Evolutionary conservation across 2,329 filamentous ascomycete species (phyloP).

Genomic region (Metarhizium rileyi): DNA sequence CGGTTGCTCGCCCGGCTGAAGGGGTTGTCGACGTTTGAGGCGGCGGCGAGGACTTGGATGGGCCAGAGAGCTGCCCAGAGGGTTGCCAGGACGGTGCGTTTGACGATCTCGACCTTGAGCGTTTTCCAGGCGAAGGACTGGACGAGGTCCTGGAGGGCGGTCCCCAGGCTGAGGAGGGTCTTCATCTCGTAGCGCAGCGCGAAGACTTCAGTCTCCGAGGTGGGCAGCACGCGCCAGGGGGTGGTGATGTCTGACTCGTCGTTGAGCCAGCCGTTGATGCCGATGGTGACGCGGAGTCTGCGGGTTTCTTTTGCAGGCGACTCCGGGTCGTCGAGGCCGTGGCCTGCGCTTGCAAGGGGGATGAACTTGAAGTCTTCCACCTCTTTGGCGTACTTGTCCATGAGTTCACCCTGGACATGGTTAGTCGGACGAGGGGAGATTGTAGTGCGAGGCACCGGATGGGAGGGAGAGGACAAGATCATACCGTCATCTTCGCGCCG

Average conservation of each 20-base stretch:
- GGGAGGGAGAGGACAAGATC: conserved; percentile 8
- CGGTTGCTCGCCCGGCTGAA: conserved; percentile 68
- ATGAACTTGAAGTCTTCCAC: conserved; percentile 77
- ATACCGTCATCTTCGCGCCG: conserved; percentile 60
- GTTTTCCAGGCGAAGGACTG: conserved; percentile 65
- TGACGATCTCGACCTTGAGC: conserved; percentile 65
- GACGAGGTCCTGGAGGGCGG: conserved; percentile 61
- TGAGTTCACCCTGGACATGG: conserved; percentile 56
- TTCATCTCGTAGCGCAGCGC: conserved; percentile 77
- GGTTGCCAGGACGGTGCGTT: conserved; percentile 58
- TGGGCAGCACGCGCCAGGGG: conserved; percentile 68
- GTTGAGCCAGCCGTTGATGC: conserved; percentile 78
- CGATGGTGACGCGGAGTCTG: conserved; percentile 70
- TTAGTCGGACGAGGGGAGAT: not conserved
- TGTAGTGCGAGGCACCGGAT: too few species aligned
- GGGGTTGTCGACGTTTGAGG: conserved; percentile 67
- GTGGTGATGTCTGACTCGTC: conserved; percentile 64
- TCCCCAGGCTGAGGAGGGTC: conserved; percentile 65
- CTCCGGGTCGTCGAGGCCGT: conserved; percentile 18
- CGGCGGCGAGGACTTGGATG: conserved; percentile 54
- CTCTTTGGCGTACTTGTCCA: conserved; percentile 79
- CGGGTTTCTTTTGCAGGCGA: conserved; percentile 21
- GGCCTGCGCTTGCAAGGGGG: conserved; percentile 49
- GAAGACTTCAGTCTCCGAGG: conserved; percentile 63
- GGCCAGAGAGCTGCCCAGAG: conserved; percentile 63